Evolutionary conservation across 2,329 filamentous ascomycete genomes (phyloP).

Genomic region (Neonectria magnoliae): DNA sequence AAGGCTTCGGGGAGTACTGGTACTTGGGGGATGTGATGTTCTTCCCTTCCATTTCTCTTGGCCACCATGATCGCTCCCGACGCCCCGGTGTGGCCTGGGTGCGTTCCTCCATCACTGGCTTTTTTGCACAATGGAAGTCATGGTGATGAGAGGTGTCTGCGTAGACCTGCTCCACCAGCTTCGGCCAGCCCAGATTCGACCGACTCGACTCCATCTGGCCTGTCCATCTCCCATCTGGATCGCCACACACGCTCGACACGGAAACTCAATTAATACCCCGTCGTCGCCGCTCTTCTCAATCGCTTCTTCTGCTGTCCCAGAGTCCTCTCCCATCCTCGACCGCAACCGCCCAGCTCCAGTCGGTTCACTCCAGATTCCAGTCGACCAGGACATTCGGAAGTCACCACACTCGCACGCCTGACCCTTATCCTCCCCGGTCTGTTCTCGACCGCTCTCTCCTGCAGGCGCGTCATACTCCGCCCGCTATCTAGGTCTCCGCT

Average conservation of each 20-base stretch:
- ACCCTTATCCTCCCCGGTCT: background rate
- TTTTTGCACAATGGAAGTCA: conserved; percentile 7
- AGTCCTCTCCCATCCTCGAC: conserved; percentile 17
- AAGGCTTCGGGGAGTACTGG: conserved; percentile 6
- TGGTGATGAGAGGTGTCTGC: conserved; percentile 4
- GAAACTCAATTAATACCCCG: conserved; percentile 40
- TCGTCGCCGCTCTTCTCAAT: conserved; percentile 29
- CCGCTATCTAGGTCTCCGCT: conserved; percentile 19
- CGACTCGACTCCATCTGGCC: conserved; percentile 14
- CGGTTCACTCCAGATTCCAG: background rate
- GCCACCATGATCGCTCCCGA: conserved; percentile 19
- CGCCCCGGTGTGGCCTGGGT: conserved; percentile 24
- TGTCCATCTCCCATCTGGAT: conserved; percentile 25
- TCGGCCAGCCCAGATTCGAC: conserved; percentile 13
- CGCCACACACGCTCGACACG: conserved; percentile 25
- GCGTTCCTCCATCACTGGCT: conserved; percentile 23
- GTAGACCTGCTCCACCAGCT: conserved; percentile 6
- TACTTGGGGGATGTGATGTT: conserved; percentile 2
- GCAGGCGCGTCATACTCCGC: conserved; percentile 26
- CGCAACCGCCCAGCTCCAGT: conserved; percentile 2
- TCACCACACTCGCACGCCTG: conserved; percentile 22
- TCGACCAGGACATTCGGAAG: background rate
- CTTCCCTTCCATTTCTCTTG: background rate
- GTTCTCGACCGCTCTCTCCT: conserved; percentile 1
- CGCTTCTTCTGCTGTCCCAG: conserved; percentile 1